Evolutionary conservation across 2,329 filamentous ascomycete genomes (phyloP).

Genomic region (Phialocephala subalpina): DNA sequence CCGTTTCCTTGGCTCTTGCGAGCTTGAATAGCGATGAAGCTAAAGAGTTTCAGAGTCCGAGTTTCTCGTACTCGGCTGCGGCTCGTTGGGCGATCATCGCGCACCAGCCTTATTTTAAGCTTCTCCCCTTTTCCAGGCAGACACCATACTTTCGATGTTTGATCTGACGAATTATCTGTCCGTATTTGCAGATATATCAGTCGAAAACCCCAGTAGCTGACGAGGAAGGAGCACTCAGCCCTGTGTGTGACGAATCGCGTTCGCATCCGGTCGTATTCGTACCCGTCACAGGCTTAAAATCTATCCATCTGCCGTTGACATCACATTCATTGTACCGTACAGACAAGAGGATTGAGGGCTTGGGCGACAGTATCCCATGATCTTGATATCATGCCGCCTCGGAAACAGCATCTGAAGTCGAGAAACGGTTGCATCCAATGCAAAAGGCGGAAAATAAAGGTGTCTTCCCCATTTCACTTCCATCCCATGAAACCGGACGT

Average conservation of each 20-base stretch:
- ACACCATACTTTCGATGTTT: too few relatives aligned
- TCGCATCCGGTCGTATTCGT: neutral
- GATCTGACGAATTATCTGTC: too few relatives aligned
- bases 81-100: too few relatives aligned
- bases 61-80: too few relatives aligned
- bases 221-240: neutral
- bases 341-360: neutral
- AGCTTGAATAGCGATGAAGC: too few relatives aligned
- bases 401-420: conserved; percentile 10
- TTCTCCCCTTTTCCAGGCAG: too few relatives aligned
- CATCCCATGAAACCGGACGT: neutral
- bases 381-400: neutral
- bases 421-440: conserved; percentile 15
- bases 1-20: too few relatives aligned
- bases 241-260: neutral
- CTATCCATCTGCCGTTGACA: neutral
- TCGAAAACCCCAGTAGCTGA: too few relatives aligned
- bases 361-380: neutral
- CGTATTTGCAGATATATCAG: too few relatives aligned
- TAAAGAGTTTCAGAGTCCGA: too few relatives aligned
- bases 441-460: conserved; percentile 10
- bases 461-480: neutral
- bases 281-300: neutral
- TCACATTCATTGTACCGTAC: neutral
- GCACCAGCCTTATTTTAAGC: too few relatives aligned